Evolutionary conservation across 1,139 yeast species (phyloP).

Genomic region (Yamadazyma siamensis): DNA sequence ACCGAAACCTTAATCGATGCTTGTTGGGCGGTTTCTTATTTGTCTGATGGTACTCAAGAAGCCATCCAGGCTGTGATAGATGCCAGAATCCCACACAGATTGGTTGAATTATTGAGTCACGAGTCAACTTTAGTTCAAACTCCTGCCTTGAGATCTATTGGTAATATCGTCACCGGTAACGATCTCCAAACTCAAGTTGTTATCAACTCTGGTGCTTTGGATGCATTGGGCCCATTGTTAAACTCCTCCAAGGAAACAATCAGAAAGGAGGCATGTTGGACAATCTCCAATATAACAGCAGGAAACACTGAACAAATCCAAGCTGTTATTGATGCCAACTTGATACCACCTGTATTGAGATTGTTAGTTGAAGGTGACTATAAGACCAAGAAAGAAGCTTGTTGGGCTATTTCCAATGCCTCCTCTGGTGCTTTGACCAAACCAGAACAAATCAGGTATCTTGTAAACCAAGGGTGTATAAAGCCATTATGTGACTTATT

Average conservation of each 20-base stretch:
- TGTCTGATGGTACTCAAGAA: conserved; percentile 88
- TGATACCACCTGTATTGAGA: conserved; percentile 89
- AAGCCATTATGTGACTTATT: conserved; percentile 94
- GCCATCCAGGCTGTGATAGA: conserved; percentile 97
- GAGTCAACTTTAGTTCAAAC: conserved; percentile 88
- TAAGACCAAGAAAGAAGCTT: conserved; percentile 96
- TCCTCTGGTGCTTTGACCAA: conserved; percentile 90
- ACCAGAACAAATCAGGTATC: conserved; percentile 91
- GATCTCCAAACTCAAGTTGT: conserved; percentile 94
- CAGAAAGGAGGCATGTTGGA: conserved; percentile 98
- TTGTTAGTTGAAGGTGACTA: conserved; percentile 81
- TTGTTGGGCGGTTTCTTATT: conserved; percentile 97
- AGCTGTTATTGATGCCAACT: conserved; percentile 91
- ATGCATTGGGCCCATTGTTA: conserved; percentile 78
- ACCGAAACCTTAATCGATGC: conserved; percentile 95
- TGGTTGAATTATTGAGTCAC: conserved; percentile 85
- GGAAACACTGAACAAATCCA: conserved; percentile 95
- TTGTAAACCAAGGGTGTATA: conserved; percentile 93
- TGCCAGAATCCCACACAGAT: conserved; percentile 90
- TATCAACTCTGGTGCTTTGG: conserved; percentile 87
- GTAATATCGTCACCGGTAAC: conserved; percentile 96
- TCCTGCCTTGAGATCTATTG: conserved; percentile 95
- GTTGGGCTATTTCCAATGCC: conserved; percentile 99
- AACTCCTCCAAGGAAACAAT: conserved; percentile 86
- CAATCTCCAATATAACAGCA: conserved; percentile 95